Evolutionary conservation across 208 protist species (phyloP), one percentile per base, ranked within the genome.

Genomic region (Acanthamoeba culbertsoni): DNA sequence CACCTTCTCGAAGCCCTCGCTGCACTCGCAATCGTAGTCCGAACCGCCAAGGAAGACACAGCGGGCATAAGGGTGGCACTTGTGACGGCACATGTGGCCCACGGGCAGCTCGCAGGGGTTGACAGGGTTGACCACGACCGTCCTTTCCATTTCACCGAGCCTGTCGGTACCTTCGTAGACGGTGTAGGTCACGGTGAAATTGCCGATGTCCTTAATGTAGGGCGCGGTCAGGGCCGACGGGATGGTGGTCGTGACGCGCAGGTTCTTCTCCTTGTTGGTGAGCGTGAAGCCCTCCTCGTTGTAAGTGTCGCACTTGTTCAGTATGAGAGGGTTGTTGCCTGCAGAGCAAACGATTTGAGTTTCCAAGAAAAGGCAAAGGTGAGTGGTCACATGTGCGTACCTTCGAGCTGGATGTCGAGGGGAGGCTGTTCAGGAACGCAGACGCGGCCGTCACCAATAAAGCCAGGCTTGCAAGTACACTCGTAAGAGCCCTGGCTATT

Each of bases 401-500:
- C 82, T 20, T 68, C 26, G 7, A 90, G 43, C 10, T 46, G 48
- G 28, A 90, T 90, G 57, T 68, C 86, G 1, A 53, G 86, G 31
- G 53, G 86, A 55, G 26, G 14, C 33, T 48, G 53, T 1, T 42
- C 14, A 45, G 43, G 71, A 20, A 16, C 14, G 31, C 91, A 93
- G 40, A 73, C 20, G 46, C 31, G 28, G 28, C 91, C 91, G 46
- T 93, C 55, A 28, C 91, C 91, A 37, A 40, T 35, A 40, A 46
- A 89, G 71, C 73, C 73, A 26, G 46, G 46, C 73, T 93, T 93
- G 91, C 91, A 89, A 8, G 65, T 84, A 57, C 91, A 93, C 18
- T 43, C 37, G 59, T 89, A 93, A 31, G 53, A 63, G 43, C 91
- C 91, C 40, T 37, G n/a, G 37, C 12, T 57, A 73, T 93, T 93